A percentile compares a stretch with the other conserved stretches of the same genome.
These are phyloP conservation scores for Cordyceps tenuipes DNA, from an alignment of 2,329 filamentous ascomycete genomes.

Conservation along the genomic window DNA sequence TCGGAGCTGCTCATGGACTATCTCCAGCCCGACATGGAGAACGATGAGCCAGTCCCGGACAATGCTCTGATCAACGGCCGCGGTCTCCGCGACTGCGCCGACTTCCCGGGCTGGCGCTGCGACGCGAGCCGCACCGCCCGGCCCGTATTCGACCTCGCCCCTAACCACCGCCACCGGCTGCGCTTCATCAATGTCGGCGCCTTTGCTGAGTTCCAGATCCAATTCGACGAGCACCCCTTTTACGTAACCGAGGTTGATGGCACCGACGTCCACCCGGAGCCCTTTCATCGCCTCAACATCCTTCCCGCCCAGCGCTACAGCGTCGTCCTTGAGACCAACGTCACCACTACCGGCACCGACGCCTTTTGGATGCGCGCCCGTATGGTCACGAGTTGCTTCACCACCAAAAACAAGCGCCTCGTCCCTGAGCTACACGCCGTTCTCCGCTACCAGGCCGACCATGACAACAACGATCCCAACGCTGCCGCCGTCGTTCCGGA, in stretches of 20 bases:
- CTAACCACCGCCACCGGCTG: slow-evolving; percentile 53
- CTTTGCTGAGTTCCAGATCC: slow-evolving; percentile 64
- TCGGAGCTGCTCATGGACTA: slow-evolving; percentile 44
- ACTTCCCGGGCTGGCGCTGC: slow-evolving; percentile 34
- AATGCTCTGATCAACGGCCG: slow-evolving; percentile 55
- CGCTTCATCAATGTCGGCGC: slow-evolving; percentile 63
- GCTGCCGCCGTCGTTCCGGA: slow-evolving; percentile 7
- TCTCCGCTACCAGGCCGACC: slow-evolving; percentile 21
- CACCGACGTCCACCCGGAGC: slow-evolving; percentile 51
- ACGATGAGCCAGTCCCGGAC: slow-evolving; percentile 58
- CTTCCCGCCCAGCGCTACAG: slow-evolving; percentile 66
- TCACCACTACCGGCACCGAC: slow-evolving; percentile 37
- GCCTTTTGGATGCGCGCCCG: slow-evolving; percentile 57
- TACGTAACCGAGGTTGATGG: slow-evolving; percentile 63
- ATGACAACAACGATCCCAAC: accelerated
- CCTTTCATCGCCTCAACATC: slow-evolving; percentile 54
- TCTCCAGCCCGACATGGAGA: slow-evolving; percentile 44
- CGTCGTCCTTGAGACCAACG: slow-evolving; percentile 53
- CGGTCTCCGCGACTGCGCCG: slow-evolving; percentile 25
- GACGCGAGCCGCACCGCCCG: slow-evolving; percentile 27
- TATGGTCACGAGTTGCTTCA: slow-evolving; percentile 33
- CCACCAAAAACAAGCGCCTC: slow-evolving; percentile 22
- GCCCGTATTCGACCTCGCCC: slow-evolving; percentile 38
- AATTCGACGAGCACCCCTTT: slow-evolving; percentile 59
- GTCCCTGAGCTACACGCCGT: slow-evolving; percentile 24